Conservation (phyloP, 306 rosid genomes). For the Medicago ruthenica region DNA sequence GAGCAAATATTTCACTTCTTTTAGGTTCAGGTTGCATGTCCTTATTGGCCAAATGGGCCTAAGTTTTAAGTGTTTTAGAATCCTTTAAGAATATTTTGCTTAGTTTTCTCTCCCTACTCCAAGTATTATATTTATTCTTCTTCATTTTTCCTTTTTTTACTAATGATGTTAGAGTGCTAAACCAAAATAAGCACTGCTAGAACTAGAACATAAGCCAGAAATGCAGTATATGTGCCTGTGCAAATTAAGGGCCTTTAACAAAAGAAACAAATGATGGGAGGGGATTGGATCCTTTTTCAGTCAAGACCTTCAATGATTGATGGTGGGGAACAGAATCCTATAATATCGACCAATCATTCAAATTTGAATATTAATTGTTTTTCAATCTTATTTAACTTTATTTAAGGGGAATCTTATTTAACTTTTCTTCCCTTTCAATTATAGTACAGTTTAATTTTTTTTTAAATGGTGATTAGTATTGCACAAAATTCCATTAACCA, state of each 20-base stretch:
- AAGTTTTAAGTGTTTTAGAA: slow-evolving; percentile 12
- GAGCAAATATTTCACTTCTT: slow-evolving; percentile 68
- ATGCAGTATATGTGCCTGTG: neutral
- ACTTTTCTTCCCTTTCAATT: too few relatives aligned
- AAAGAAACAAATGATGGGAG: neutral
- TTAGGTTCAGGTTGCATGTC: slow-evolving; percentile 78
- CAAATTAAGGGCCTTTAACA: neutral
- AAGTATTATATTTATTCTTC: too few relatives aligned
- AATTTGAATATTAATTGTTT: neutral
- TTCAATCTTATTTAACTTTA: too few relatives aligned
- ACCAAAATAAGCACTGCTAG: too few relatives aligned
- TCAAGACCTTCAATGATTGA: slow-evolving; percentile 15
- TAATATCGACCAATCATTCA: neutral
- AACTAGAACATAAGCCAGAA: too few relatives aligned
- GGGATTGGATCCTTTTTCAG: slow-evolving; percentile 35
- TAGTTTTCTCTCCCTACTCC: neutral
- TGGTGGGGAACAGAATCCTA: neutral
- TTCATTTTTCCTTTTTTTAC: neutral
- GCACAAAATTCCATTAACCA: too few relatives aligned
- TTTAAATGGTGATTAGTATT: too few relatives aligned
- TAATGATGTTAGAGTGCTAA: too few relatives aligned
- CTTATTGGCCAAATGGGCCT: slow-evolving; percentile 74
- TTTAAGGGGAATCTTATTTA: too few relatives aligned
- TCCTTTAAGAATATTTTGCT: neutral
- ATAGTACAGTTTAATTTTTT: too few relatives aligned